Evolutionary conservation across 202 grass and related monocot species (phyloP), one percentile per base, ranked within the genome.

Genomic region (Brachypodium distachyon): DNA sequence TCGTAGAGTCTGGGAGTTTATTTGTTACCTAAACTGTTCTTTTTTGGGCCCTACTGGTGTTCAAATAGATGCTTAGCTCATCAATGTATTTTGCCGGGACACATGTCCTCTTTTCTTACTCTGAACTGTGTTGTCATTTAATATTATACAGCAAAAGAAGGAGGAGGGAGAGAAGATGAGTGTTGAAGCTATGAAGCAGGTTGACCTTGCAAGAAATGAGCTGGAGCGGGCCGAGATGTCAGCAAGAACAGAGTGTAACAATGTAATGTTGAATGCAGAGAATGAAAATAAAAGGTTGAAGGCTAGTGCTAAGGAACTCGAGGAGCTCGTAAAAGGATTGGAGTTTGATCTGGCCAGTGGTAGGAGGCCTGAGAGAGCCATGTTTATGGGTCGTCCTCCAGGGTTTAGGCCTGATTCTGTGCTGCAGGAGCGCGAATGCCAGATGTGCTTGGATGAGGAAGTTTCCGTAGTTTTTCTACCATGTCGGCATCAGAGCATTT

Each of bases 381-480:
- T 58, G 55, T 34, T 62, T 31, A 63, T 43, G 17, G 73, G 57
- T 44, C 47, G 57, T 44, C 47, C 55, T 76, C 41, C 73, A 70
- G 73, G 43, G 33, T 74, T 82, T 11, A n/a, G 0, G 32, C 25
- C 40, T 4, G 88, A 96, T 69, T 79, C 85, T 38, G 52, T 96
- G 66, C 88, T 74, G 50, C 79, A 81, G 21, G 92, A 91, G 51
- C 77, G 82, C 43, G 92, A 96, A 70, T 96, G 92, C 4, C 86
- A 82, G 39, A 83, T 96, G 86, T 96, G 92, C 86, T 60, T 96
- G 81, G 83, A 87, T 9, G 88, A 91, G 81, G 92, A 91, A 21
- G 83, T 91, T 40, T 64, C 86, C 0, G 86, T 95, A 58, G 83
- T 91, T 76, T 95, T 95, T 77, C 77, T 95, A 22, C 92, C 92